A percentile compares a stretch with the other conserved stretches of the same genome.
These are phyloP conservation scores for Erodium maritimum DNA, from an alignment of 345 rosid species.

Conservation along the genomic window DNA sequence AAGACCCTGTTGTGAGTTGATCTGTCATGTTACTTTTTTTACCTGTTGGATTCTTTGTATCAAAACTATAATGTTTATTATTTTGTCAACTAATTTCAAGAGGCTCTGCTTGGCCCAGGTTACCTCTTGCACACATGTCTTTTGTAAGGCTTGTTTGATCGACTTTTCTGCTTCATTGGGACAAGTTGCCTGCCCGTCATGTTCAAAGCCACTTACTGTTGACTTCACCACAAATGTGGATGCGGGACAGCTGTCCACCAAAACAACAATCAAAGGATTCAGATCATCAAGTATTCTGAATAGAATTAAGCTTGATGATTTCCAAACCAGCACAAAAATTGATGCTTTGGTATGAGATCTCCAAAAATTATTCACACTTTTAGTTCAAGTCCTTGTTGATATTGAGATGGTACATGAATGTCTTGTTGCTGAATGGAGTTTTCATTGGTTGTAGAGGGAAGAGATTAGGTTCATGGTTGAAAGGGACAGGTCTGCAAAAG, in stretches of 20 bases:
- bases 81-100: background rate
- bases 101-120: slow-evolving; percentile 29
- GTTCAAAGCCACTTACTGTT: slow-evolving; percentile 61
- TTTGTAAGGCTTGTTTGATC: slow-evolving; percentile 86
- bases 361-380: slow-evolving; percentile 1
- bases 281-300: slow-evolving; percentile 77
- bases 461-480: slow-evolving; percentile 90
- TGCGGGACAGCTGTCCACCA: slow-evolving; percentile 34
- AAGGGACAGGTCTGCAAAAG: slow-evolving; percentile 97
- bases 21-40: slow-evolving; percentile 4
- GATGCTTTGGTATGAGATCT: slow-evolving; percentile 77
- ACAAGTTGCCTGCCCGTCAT: slow-evolving; percentile 65
- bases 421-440: background rate
- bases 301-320: slow-evolving; percentile 62
- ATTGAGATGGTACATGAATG: background rate
- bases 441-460: slow-evolving; percentile 55
- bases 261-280: slow-evolving; percentile 61
- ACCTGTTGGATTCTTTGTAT: background rate
- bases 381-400: background rate
- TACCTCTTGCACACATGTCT: slow-evolving; percentile 62
- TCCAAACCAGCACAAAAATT: slow-evolving; percentile 95
- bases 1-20: slow-evolving; percentile 61
- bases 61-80: background rate
- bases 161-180: slow-evolving; percentile 54
- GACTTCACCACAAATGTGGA: slow-evolving; percentile 52